phyloP scores from a whole-genome alignment of 1,284 basidiomycete genomes.

The Malassezia dermatis region DNA sequence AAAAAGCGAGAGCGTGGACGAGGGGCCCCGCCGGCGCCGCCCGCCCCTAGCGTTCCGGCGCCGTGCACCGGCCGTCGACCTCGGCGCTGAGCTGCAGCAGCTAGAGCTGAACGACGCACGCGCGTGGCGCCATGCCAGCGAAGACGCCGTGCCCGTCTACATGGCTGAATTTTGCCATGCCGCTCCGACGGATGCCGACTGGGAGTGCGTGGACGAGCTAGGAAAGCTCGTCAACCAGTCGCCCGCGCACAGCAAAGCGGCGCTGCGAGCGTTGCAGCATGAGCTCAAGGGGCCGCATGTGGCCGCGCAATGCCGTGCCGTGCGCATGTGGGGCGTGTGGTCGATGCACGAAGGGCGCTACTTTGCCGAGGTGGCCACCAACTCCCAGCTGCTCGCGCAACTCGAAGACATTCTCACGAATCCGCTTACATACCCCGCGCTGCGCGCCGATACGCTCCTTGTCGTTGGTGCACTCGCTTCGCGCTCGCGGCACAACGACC shows the following conservation, averaged over 20 bases:
- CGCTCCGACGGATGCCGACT: neutral
- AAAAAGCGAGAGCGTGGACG: neutral
- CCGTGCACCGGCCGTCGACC: neutral
- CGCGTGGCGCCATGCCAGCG: neutral
- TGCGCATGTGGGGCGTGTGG: conserved; percentile 15
- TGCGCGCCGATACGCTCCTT: conserved; percentile 3
- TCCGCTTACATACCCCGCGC: neutral
- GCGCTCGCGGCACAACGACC: conserved; percentile 1
- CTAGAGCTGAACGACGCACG: neutral
- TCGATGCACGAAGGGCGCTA: neutral
- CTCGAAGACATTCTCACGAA: conserved; percentile 7
- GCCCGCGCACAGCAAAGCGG: conserved; percentile 8
- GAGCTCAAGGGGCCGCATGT: neutral
- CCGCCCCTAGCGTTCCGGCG: neutral
- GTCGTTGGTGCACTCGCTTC: conserved; percentile 7
- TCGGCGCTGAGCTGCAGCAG: neutral
- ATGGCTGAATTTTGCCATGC: conserved; percentile 4
- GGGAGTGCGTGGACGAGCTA: conserved; percentile 12
- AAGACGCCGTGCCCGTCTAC: neutral
- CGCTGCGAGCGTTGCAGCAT: neutral
- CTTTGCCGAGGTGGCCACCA: conserved; percentile 3
- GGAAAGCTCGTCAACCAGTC: conserved; percentile 3
- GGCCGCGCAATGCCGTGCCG: conserved; percentile 6
- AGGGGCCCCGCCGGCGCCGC: neutral
- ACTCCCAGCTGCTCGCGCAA: neutral